phyloP scores from a whole-genome alignment of 2,329 filamentous ascomycete genomes.

The Aspergillus aculeatus region DNA sequence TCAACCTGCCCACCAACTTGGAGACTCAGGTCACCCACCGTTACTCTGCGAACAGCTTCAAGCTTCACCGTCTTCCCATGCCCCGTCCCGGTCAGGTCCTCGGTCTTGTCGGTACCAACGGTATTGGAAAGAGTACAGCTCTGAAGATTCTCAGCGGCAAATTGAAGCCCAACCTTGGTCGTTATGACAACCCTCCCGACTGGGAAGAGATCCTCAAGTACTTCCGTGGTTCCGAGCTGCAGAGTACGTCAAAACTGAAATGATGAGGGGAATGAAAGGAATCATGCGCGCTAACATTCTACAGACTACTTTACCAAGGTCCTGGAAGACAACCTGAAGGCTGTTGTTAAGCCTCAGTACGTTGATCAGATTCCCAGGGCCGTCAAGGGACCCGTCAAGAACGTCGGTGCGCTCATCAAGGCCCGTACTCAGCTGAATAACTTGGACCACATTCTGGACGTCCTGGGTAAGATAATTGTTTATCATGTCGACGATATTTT shows the following conservation, averaged over 20 bases:
- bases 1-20: slow-evolving; percentile 99
- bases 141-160: slow-evolving; percentile 98
- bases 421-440: slow-evolving; percentile 75
- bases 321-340: slow-evolving; percentile 93
- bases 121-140: slow-evolving; percentile 99
- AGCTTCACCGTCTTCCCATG: slow-evolving; percentile 94
- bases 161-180: slow-evolving; percentile 94
- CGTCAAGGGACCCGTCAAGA: slow-evolving; percentile 76
- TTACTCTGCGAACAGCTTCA: slow-evolving; percentile 99
- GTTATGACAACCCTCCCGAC: slow-evolving; percentile 93
- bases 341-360: slow-evolving; percentile 98
- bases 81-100: slow-evolving; percentile 92
- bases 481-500: background rate
- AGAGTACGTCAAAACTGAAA: slow-evolving; percentile 64
- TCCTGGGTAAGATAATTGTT: slow-evolving; percentile 55
- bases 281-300: slow-evolving; percentile 17
- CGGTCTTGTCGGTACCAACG: slow-evolving; percentile 96
- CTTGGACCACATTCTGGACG: slow-evolving; percentile 75
- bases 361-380: slow-evolving; percentile 97
- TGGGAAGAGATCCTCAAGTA: slow-evolving; percentile 99
- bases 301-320: slow-evolving; percentile 98
- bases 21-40: slow-evolving; percentile 97
- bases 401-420: slow-evolving; percentile 75
- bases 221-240: slow-evolving; percentile 94
- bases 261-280: background rate